Conservation (phyloP, 208 protist genomes). For the Acanthamoeba lenticulata region DNA sequence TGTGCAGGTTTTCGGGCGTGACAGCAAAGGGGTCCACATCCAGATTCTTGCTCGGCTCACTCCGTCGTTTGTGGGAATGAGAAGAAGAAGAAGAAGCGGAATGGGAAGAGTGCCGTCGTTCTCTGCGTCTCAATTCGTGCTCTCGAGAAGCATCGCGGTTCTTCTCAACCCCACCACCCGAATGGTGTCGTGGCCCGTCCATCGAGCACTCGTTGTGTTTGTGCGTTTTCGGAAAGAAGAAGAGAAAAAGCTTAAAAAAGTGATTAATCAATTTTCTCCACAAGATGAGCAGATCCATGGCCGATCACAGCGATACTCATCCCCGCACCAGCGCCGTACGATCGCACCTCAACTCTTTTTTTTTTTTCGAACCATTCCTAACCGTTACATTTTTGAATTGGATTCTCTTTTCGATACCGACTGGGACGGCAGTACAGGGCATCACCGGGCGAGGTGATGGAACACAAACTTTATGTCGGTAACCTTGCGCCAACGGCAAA, state of each 20-base stretch:
- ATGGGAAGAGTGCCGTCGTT: neutral
- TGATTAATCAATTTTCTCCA: neutral
- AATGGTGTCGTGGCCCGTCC: neutral
- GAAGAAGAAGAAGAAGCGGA: neutral
- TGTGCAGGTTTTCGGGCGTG: constrained; percentile 1
- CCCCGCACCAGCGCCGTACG: neutral
- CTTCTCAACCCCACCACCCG: neutral
- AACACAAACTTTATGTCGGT: constrained; percentile 55
- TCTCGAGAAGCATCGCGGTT: neutral
- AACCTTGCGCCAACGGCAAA: constrained; percentile 12
- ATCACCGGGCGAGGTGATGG: neutral
- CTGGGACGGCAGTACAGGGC: neutral
- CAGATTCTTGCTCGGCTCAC: neutral
- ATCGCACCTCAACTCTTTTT: neutral
- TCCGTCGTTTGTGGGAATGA: neutral
- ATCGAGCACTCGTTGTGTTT: too few species aligned
- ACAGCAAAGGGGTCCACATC: neutral
- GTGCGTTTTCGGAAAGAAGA: too few species aligned
- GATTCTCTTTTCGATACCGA: neutral
- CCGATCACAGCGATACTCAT: constrained; percentile 3
- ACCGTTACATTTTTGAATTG: neutral
- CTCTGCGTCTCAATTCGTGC: neutral
- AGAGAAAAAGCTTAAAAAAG: neutral
- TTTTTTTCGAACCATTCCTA: neutral
- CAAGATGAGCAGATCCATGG: neutral